Base-by-base conservation (phyloP, 176 grass and related monocot species). In the Musa acuminata region DNA sequence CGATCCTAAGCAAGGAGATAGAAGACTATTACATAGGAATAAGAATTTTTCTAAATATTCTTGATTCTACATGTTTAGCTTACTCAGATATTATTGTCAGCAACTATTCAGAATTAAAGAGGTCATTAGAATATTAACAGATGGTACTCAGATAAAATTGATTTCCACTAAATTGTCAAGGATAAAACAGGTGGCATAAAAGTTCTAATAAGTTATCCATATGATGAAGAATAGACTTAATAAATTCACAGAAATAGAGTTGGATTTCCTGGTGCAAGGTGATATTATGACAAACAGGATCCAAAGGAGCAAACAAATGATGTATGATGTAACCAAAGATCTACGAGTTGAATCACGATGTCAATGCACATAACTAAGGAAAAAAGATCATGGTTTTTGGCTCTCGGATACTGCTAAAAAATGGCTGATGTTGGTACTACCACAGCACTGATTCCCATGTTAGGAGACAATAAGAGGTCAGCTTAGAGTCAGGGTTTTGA, bases 1-100 rank as follows among this genome's bases (percentile, higher is more conserved):
- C 72, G 72, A 57, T 74, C 72, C 72, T 74, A 57, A 29, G 57
- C 14, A 74, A 71, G 19, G 27, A 14, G 51, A 53, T 17, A 57
- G 6, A 35, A 29, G 17, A 57, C 23, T 35, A 35, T 29, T 21
- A 48, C 22, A 58, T 3, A 2, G 21, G 24, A 57, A 9, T 10
- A 74, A 74, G 52, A 55, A 29, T 23, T 14, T 13, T 22, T 10
- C 8, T 17, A 0, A 58, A 3, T 35, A 17, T 9, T 17, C 12
- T 16, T 11, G 50, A 16, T 22, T 11, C 8, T 12, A 71, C 5
- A 21, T 51, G 49, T 51, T 52, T 16, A 71, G 13, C 23, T 55
- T 14, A 16, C 13, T 12, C 14, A 8, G 20, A 8, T 52, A 72
- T 23, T 20, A 13, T 1, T 12, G 8, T 65, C 5, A 13, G 62